A percentile compares a stretch with the other conserved stretches of the same genome.
These are phyloP conservation scores for Colletotrichum simmondsii DNA, from an alignment of 2,329 filamentous ascomycete genomes.

Conservation along the genomic window DNA sequence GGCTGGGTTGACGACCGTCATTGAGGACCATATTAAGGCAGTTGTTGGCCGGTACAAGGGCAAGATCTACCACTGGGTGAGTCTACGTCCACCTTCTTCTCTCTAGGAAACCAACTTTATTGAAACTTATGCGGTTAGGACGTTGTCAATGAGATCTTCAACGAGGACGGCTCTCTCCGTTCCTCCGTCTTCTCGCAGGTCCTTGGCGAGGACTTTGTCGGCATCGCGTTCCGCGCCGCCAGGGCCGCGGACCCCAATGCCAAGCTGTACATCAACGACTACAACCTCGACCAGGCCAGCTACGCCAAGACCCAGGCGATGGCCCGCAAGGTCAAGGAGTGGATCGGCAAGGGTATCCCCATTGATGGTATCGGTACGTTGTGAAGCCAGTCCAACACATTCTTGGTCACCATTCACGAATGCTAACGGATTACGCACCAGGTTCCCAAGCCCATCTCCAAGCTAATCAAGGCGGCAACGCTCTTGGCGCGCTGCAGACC, in stretches of 20 bases:
- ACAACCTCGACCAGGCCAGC: constrained; percentile 71
- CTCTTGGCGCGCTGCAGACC: constrained; percentile 60
- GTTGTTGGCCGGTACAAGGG: constrained; percentile 70
- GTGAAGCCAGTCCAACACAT: not conserved
- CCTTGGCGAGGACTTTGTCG: constrained; percentile 76
- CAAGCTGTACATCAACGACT: constrained; percentile 82
- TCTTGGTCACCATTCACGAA: not conserved
- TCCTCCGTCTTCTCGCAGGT: constrained; percentile 73
- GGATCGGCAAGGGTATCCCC: constrained; percentile 69
- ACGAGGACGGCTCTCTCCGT: constrained; percentile 69
- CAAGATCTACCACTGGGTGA: constrained; percentile 68
- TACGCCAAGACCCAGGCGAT: constrained; percentile 69
- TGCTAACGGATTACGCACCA: not conserved
- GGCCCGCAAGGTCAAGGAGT: constrained; percentile 70
- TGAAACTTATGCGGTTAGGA: constrained; percentile 50
- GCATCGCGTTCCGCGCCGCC: constrained; percentile 76
- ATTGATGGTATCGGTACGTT: constrained; percentile 69
- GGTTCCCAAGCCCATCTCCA: constrained; percentile 66
- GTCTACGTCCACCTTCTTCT: constrained; percentile 8
- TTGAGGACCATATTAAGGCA: constrained; percentile 69
- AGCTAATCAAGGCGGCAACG: constrained; percentile 54
- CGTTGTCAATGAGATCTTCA: constrained; percentile 74
- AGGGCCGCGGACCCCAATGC: constrained; percentile 72
- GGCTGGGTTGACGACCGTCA: constrained; percentile 62
- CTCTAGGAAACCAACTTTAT: not conserved